phyloP scores from a whole-genome alignment of 768 basidiomycete genomes.

The Podaxis mareebaensis region DNA sequence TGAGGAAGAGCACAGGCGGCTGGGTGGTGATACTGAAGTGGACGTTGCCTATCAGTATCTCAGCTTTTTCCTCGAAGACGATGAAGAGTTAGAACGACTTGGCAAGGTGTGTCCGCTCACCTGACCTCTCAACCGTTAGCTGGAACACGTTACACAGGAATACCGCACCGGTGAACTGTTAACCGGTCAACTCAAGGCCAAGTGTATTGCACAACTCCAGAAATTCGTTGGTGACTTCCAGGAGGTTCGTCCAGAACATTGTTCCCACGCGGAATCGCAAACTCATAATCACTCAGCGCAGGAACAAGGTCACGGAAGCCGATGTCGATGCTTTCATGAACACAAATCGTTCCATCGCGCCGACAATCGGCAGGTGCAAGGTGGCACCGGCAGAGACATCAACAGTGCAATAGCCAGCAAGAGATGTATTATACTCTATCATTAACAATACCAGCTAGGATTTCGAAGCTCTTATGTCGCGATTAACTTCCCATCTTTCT shows the following conservation, averaged over 20 bases:
- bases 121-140: background rate
- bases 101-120: slow-evolving; percentile 58
- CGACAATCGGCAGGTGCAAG: slow-evolving; percentile 43
- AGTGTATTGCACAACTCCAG: slow-evolving; percentile 82
- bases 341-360: slow-evolving; percentile 69
- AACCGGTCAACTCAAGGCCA: slow-evolving; percentile 89
- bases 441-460: background rate
- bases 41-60: slow-evolving; percentile 96
- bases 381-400: slow-evolving; percentile 6
- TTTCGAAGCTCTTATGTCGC: slow-evolving; percentile 11
- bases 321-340: slow-evolving; percentile 81
- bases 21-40: slow-evolving; percentile 92
- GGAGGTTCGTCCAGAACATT: slow-evolving; percentile 38
- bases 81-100: slow-evolving; percentile 77
- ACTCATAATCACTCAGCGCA: slow-evolving; percentile 50
- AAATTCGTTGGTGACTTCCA: slow-evolving; percentile 86
- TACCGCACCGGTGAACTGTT: slow-evolving; percentile 87
- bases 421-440: background rate
- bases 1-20: slow-evolving; percentile 88
- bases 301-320: slow-evolving; percentile 79
- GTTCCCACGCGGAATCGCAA: slow-evolving; percentile 7
- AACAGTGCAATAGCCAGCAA: background rate
- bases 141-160: slow-evolving; percentile 52
- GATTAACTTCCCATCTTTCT: slow-evolving; percentile 17
- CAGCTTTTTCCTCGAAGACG: slow-evolving; percentile 93